Evolutionary conservation across 176 grass and related monocot species (phyloP), one percentile per base, ranked within the genome.

Genomic region (Tuctoria greenei): DNA sequence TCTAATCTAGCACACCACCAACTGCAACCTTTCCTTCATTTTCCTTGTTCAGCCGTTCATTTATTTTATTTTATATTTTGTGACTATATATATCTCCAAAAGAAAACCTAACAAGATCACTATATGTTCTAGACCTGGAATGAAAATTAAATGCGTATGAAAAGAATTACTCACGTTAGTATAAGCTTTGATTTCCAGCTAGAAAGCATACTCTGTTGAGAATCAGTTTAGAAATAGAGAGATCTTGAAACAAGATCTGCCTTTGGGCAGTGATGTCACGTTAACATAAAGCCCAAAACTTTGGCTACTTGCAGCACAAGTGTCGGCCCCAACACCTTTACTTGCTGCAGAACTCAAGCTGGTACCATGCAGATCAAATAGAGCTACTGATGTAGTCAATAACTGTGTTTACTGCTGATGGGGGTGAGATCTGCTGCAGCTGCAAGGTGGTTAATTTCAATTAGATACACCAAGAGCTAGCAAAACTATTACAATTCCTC

Each of bases 201-300:
- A 75, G 46, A 83, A 82, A 73, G 45, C 54, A 62, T 67, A 68
- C 35, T 43, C 55, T 87, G 38, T 68, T 69, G 36, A 78, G 50
- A 36, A 79, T 79, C 61, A 73, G 52, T 43, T 54, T 52, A 44
- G 67, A 79, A 73, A 87, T 78, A 74, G 75, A 83, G 62, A 88
- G 75, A 83, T 88, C 86, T 83, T 74, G 62, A 67, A 88, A 63
- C 63, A 88, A 88, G 80, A 88, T 88, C 57, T 88, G 47, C 75
- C 69, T 88, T 88, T 83, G 80, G 37, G 36, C 62, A 83, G 86
- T 88, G 86, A 83, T 83, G 80, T 88, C 80, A 88, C 80, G 83
- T 83, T 88, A 79, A 55, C 44, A 83, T 83, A 88, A 88, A 88
- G 86, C 69, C 75, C 55, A 55, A 39, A 64, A 68, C 80, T 88